These are phyloP conservation scores for Otatea glauca DNA, from an alignment of 176 grass and related monocot genomes.

Conservation along the genomic window DNA sequence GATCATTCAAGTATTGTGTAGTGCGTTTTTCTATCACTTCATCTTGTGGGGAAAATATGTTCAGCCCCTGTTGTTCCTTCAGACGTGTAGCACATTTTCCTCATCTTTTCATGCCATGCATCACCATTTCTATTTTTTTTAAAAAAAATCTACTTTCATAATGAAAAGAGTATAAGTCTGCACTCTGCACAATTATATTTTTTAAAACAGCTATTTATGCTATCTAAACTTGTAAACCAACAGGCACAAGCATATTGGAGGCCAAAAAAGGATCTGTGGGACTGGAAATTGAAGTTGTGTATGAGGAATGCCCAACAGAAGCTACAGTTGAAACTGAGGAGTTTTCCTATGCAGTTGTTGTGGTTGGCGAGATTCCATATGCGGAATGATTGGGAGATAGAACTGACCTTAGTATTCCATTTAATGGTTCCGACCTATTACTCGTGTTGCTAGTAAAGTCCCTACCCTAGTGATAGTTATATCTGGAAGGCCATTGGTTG, in stretches of 20 bases:
- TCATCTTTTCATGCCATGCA: neutral
- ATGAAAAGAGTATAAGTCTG: constrained; percentile 23
- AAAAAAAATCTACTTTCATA: neutral
- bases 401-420: constrained; percentile 68
- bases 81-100: constrained; percentile 1
- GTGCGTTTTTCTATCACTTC: neutral
- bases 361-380: constrained; percentile 79
- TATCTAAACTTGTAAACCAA: constrained; percentile 35
- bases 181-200: constrained; percentile 10
- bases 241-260: constrained; percentile 85
- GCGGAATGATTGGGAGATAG: constrained; percentile 76
- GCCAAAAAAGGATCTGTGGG: constrained; percentile 61
- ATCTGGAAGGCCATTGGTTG: constrained; percentile 79
- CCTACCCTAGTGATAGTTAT: constrained; percentile 70
- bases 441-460: constrained; percentile 53
- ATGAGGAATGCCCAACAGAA: constrained; percentile 62
- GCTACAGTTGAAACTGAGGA: constrained; percentile 49
- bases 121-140: constrained; percentile 8
- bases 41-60: neutral
- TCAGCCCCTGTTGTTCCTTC: neutral
- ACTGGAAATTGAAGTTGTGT: constrained; percentile 69
- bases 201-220: constrained; percentile 22
- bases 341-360: constrained; percentile 75
- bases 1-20: neutral
- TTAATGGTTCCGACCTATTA: constrained; percentile 56